Percentiles rank a stretch among this genome's conserved stretches.
Conservation (phyloP, 441 rosid genomes). For the Capsella rubella region DNA sequence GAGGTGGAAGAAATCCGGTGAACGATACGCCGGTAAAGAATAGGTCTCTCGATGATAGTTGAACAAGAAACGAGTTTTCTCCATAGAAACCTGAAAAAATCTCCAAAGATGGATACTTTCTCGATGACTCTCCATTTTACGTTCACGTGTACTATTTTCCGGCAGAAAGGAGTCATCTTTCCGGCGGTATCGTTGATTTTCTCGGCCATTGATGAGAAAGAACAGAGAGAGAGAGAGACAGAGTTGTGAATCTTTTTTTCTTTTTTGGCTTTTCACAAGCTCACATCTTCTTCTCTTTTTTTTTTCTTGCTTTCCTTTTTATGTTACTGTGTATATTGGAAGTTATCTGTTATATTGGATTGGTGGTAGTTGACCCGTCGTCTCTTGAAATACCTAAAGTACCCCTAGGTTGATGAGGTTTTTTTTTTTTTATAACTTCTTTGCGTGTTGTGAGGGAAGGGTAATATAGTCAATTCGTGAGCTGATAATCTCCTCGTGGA, state of each 20-base stretch:
- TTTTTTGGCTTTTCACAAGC: constrained; percentile 22
- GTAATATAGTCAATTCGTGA: constrained; percentile 42
- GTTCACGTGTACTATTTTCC: constrained; percentile 58
- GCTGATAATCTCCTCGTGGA: background rate
- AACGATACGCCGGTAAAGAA: constrained; percentile 58
- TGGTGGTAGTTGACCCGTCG: constrained; percentile 66
- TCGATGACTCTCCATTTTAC: constrained; percentile 62
- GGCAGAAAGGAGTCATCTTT: constrained; percentile 62
- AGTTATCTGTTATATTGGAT: constrained; percentile 30
- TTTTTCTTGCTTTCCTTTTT: background rate
- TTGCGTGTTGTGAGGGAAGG: constrained; percentile 17
- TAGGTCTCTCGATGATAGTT: constrained; percentile 55
- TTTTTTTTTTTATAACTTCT: constrained; percentile 7
- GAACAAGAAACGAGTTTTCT: constrained; percentile 78
- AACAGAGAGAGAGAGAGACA: constrained; percentile 20
- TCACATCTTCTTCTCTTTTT: background rate
- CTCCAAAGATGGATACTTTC: constrained; percentile 64
- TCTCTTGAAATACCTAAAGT: constrained; percentile 36
- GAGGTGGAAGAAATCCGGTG: constrained; percentile 51
- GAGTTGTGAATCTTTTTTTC: background rate
- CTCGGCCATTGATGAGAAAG: constrained; percentile 48
- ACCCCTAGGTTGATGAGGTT: constrained; percentile 51
- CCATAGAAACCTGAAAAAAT: constrained; percentile 74
- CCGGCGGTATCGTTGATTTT: constrained; percentile 46
- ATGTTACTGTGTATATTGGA: constrained; percentile 36